Conservation (phyloP, 129 eudicot genomes). For the Silybum marianum region DNA sequence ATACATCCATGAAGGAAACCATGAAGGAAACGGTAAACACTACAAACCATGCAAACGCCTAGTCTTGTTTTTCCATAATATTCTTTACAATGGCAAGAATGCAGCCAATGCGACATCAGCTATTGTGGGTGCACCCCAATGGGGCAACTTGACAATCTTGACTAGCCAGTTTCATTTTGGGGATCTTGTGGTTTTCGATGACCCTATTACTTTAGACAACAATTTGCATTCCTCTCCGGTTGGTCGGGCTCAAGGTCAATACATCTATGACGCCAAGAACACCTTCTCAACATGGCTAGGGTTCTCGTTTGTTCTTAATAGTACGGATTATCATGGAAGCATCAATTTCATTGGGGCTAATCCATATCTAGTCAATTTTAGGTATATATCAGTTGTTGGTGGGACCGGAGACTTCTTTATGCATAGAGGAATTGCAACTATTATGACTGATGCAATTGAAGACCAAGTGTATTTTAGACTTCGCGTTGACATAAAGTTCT, state of each 20-base stretch:
- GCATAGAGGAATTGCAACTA: slow-evolving; percentile 71
- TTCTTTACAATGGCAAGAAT: slow-evolving; percentile 59
- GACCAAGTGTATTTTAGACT: slow-evolving; percentile 75
- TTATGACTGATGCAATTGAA: slow-evolving; percentile 60
- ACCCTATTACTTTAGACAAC: slow-evolving; percentile 68
- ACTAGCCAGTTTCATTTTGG: slow-evolving; percentile 47
- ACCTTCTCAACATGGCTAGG: slow-evolving; percentile 58
- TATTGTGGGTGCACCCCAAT: slow-evolving; percentile 56
- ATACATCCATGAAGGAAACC: neutral
- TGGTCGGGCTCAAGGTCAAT: slow-evolving; percentile 74
- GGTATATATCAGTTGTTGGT: slow-evolving; percentile 72
- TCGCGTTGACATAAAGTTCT: slow-evolving; percentile 62
- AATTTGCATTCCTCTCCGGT: slow-evolving; percentile 56
- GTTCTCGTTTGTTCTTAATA: slow-evolving; percentile 60
- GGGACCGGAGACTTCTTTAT: slow-evolving; percentile 89
- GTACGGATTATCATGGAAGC: slow-evolving; percentile 51
- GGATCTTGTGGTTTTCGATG: slow-evolving; percentile 59
- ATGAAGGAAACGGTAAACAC: slow-evolving; percentile 15
- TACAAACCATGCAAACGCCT: slow-evolving; percentile 60
- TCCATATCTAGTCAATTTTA: slow-evolving; percentile 48
- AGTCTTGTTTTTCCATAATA: slow-evolving; percentile 60
- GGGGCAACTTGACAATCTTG: slow-evolving; percentile 50
- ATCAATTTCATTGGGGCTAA: slow-evolving; percentile 62
- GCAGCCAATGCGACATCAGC: slow-evolving; percentile 58
- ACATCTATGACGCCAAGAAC: slow-evolving; percentile 47